Conservation (phyloP, 1,139 yeast genomes). For the Yamadazyma dushanensis region DNA sequence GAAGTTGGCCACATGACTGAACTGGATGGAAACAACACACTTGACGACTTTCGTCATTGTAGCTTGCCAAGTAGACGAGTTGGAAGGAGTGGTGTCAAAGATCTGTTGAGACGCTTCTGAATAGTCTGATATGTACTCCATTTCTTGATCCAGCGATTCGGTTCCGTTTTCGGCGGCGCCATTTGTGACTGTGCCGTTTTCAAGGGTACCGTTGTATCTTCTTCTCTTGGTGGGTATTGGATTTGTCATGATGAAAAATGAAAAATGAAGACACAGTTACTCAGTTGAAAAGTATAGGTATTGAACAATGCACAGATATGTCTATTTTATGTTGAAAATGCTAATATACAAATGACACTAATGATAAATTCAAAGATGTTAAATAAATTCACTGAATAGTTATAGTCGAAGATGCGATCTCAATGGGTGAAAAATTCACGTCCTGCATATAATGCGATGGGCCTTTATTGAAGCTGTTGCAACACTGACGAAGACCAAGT, state of each 20-base stretch:
- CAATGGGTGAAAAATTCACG: neutral
- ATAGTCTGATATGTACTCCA: too few relatives aligned
- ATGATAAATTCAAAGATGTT: neutral
- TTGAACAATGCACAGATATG: neutral
- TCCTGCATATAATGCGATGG: slow-evolving; percentile 1
- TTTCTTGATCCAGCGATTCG: too few relatives aligned
- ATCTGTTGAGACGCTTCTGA: slow-evolving; percentile 8
- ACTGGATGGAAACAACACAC: slow-evolving; percentile 87
- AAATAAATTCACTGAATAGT: neutral
- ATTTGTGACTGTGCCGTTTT: too few relatives aligned
- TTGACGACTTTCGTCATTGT: slow-evolving; percentile 82
- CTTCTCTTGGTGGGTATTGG: slow-evolving; percentile 6
- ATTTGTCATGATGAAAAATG: neutral
- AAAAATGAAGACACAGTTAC: too few relatives aligned
- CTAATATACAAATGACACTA: too few relatives aligned
- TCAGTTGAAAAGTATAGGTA: neutral
- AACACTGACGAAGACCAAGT: slow-evolving; percentile 27
- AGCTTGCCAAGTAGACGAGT: slow-evolving; percentile 59
- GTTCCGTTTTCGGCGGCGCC: too few relatives aligned
- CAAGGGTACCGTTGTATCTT: slow-evolving; percentile 1
- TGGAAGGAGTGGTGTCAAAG: slow-evolving; percentile 9
- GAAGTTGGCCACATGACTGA: slow-evolving; percentile 81
- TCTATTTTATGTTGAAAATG: neutral
- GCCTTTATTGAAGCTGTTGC: slow-evolving; percentile 5
- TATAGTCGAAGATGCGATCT: slow-evolving; percentile 7